phyloP scores from a whole-genome alignment of 495 filamentous ascomycete genomes.

The Massariosphaeria phaeospora region DNA sequence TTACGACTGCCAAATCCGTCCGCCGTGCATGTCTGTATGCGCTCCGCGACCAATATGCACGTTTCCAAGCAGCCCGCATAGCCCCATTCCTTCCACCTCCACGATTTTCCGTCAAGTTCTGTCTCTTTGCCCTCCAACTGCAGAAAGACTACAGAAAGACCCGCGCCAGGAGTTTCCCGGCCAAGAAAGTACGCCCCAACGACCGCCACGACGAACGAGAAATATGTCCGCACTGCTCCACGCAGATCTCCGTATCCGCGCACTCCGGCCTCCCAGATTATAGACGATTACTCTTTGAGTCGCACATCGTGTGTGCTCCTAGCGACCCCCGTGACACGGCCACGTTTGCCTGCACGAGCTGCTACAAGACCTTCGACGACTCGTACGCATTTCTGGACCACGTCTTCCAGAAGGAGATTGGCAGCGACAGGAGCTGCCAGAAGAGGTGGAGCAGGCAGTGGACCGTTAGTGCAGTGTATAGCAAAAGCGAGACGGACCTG shows the following conservation, averaged over 20 bases:
- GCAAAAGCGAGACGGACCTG: conserved; percentile 14
- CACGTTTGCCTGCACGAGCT: conserved; percentile 20
- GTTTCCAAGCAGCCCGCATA: not conserved
- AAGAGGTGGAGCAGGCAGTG: conserved; percentile 2
- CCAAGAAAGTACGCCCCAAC: conserved; percentile 21
- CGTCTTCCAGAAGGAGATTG: conserved; percentile 23
- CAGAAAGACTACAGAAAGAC: conserved; percentile 7
- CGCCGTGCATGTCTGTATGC: conserved; percentile 17
- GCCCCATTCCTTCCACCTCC: conserved; percentile 18
- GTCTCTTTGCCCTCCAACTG: conserved; percentile 19
- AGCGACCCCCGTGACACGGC: not conserved
- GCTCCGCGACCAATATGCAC: conserved; percentile 20
- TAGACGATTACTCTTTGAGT: conserved; percentile 19
- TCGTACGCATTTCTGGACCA: conserved; percentile 29
- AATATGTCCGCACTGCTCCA: conserved; percentile 20
- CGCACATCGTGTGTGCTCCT: conserved; percentile 1
- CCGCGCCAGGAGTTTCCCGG: not conserved
- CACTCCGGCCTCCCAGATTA: conserved; percentile 21
- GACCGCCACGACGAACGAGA: conserved; percentile 29
- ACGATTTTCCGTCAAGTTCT: conserved; percentile 28
- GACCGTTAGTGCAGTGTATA: not conserved
- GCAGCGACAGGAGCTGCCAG: conserved; percentile 19
- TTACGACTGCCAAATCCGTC: conserved; percentile 18
- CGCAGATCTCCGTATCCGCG: conserved; percentile 18
- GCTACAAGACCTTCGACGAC: conserved; percentile 27